A percentile compares a stretch with the other conserved stretches of the same genome.
Conservation (phyloP, 1,284 basidiomycete genomes). For the Cutaneotrichosporon mucoides region DNA sequence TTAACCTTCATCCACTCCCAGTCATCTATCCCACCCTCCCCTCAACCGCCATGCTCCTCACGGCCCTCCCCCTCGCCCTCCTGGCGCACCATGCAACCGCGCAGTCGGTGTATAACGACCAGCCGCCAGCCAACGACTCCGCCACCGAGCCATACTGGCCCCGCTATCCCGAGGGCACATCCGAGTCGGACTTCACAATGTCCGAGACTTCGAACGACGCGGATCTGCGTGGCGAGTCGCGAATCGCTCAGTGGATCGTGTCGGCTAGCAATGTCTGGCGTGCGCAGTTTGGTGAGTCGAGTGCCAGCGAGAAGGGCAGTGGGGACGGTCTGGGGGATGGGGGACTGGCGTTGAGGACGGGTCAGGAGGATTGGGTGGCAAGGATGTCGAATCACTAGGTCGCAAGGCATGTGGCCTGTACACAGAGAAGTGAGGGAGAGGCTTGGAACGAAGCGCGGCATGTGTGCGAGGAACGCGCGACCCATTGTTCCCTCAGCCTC, state of each 20-base stretch:
- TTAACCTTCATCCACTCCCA: no score
- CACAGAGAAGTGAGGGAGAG: no score
- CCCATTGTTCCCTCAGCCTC: no score
- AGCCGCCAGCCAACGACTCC: slow-evolving; percentile 10
- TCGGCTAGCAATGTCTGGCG: slow-evolving; percentile 13
- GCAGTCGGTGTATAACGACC: slow-evolving; percentile 2
- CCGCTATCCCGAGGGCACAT: slow-evolving; percentile 6
- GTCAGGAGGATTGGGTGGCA: no score
- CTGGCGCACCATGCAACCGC: neutral
- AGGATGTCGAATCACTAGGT: no score
- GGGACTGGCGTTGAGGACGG: no score
- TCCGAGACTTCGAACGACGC: slow-evolving; percentile 1
- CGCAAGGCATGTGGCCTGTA: no score
- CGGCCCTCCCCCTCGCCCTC: neutral
- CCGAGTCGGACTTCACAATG: slow-evolving; percentile 8
- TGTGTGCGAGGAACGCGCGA: no score
- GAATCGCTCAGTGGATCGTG: slow-evolving; percentile 13
- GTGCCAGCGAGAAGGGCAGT: no score
- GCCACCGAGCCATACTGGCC: slow-evolving; percentile 18
- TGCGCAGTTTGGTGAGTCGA: slow-evolving; percentile 14
- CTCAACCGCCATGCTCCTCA: neutral
- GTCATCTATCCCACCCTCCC: no score
- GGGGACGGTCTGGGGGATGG: no score
- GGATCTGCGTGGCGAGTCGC: slow-evolving; percentile 11
- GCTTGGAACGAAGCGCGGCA: no score